A percentile compares a stretch with the other conserved stretches of the same genome.
Evolutionary conservation across 2,329 filamentous ascomycete genomes (phyloP).

Genomic region (Elsinoe batatas): DNA sequence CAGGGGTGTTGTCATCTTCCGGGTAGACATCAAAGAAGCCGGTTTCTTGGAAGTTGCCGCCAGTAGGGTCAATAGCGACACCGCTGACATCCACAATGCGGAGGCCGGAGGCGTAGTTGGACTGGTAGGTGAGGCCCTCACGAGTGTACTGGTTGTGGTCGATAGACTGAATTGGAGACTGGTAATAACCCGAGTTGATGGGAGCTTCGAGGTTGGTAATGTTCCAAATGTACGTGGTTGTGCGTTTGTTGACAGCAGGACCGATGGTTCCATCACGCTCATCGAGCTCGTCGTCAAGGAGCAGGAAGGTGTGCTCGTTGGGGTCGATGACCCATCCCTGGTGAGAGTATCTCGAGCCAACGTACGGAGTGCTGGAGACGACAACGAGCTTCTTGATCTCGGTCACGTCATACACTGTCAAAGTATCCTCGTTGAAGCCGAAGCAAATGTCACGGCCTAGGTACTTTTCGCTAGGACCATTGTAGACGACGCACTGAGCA

Average conservation of each 20-base stretch:
- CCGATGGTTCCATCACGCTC: conserved; percentile 33
- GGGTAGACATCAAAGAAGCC: conserved; percentile 45
- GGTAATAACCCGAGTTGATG: conserved; percentile 32
- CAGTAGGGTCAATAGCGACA: conserved; percentile 35
- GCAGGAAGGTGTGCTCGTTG: conserved; percentile 36
- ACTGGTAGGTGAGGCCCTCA: conserved; percentile 29
- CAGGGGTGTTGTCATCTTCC: conserved; percentile 38
- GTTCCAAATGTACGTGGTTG: conserved; percentile 42
- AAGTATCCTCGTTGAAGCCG: no score
- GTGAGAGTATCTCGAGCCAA: conserved; percentile 42
- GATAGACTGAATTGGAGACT: conserved; percentile 25
- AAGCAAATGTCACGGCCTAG: conserved; percentile 39
- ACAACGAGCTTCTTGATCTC: conserved; percentile 32
- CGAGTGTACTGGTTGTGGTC: conserved; percentile 36
- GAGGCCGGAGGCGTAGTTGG: conserved; percentile 30
- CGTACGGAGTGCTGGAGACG: conserved; percentile 41
- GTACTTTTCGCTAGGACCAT: conserved; percentile 39
- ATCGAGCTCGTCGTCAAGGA: conserved; percentile 47
- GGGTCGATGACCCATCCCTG: conserved; percentile 45
- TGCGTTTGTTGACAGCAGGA: conserved; percentile 33
- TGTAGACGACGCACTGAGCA: conserved; percentile 46
- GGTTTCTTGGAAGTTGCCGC: conserved; percentile 36
- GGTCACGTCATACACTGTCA: conserved; percentile 36
- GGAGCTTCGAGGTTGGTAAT: conserved; percentile 36
- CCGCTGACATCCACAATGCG: conserved; percentile 28